These are phyloP conservation scores for Fermentozyma sake DNA, from an alignment of 1,139 yeast species.

Conservation along the genomic window DNA sequence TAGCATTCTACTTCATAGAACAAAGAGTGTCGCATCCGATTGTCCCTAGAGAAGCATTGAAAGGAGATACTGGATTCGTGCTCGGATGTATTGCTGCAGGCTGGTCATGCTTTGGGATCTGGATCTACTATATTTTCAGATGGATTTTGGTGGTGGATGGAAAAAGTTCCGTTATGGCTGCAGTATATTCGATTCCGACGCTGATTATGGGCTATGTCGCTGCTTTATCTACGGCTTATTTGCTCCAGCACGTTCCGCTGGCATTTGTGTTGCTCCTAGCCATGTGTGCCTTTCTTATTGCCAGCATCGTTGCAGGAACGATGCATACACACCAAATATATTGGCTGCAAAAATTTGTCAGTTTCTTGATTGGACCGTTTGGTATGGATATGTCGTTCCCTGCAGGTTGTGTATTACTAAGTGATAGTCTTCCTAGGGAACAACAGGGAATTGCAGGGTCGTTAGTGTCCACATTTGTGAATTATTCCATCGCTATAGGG, in stretches of 20 bases:
- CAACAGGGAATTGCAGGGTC: conserved; percentile 68
- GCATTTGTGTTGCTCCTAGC: conserved; percentile 42
- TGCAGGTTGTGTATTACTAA: conserved; percentile 50
- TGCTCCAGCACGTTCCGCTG: conserved; percentile 36
- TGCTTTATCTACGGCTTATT: conserved; percentile 36
- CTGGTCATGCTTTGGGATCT: conserved; percentile 59
- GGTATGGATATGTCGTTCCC: conserved; percentile 71
- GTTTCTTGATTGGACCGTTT: conserved; percentile 43
- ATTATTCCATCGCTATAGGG: conserved; percentile 60
- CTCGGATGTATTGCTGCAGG: conserved; percentile 51
- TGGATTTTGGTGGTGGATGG: conserved; percentile 29
- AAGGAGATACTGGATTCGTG: conserved; percentile 40
- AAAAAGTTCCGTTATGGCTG: conserved; percentile 28
- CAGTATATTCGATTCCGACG: conserved; percentile 38
- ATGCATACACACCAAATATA: conserved; percentile 43
- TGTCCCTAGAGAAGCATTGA: conserved; percentile 40
- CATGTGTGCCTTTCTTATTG: conserved; percentile 39
- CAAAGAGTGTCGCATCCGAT: conserved; percentile 36
- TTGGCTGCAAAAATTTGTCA: conserved; percentile 53
- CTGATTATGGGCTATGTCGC: conserved; percentile 42
- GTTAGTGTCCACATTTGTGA: conserved; percentile 54
- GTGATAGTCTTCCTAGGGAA: conserved; percentile 45
- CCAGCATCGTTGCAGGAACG: conserved; percentile 39
- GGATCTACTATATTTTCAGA: conserved; percentile 46
- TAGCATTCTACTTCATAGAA: conserved; percentile 34